phyloP scores from a whole-genome alignment of 2,329 filamentous ascomycete species.

The Aspergillus tamarii region DNA sequence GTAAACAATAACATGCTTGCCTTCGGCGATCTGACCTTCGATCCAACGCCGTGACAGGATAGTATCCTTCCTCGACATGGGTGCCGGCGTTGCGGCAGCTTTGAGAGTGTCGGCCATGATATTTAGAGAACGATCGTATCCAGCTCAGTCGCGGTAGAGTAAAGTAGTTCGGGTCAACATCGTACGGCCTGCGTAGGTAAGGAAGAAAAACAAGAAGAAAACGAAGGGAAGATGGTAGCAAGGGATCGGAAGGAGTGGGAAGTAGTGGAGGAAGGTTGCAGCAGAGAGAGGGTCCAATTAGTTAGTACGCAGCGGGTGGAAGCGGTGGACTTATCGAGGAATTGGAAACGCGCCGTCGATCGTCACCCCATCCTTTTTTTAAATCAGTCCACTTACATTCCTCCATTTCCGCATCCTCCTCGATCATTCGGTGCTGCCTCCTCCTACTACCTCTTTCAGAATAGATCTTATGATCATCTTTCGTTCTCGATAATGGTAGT shows the following conservation, averaged over 20 bases:
- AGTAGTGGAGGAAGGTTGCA: not conserved
- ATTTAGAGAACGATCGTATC: slow-evolving; percentile 3
- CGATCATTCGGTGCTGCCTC: not conserved
- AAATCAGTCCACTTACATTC: slow-evolving; percentile 11
- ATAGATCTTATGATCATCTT: slow-evolving; percentile 1
- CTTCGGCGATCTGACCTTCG: slow-evolving; percentile 81
- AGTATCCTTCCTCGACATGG: slow-evolving; percentile 46
- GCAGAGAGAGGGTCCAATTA: not conserved
- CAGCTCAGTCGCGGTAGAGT: slow-evolving; percentile 2
- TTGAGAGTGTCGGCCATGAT: slow-evolving; percentile 11
- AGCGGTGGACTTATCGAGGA: not conserved
- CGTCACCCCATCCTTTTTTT: not conserved
- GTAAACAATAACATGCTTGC: slow-evolving; percentile 77
- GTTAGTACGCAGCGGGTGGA: not conserved
- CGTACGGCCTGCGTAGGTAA: not conserved
- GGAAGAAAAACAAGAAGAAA: not conserved
- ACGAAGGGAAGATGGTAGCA: not conserved
- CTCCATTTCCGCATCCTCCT: not conserved
- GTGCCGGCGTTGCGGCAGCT: slow-evolving; percentile 3
- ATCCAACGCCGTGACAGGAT: slow-evolving; percentile 67
- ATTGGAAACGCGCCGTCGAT: slow-evolving; percentile 1
- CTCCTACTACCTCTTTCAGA: not conserved
- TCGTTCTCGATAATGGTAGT: not conserved
- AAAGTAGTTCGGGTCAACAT: not conserved
- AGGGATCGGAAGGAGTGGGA: not conserved